These are phyloP conservation scores for Fraxinus albicans DNA, from an alignment of 305 asterid genomes.

Conservation along the genomic window DNA sequence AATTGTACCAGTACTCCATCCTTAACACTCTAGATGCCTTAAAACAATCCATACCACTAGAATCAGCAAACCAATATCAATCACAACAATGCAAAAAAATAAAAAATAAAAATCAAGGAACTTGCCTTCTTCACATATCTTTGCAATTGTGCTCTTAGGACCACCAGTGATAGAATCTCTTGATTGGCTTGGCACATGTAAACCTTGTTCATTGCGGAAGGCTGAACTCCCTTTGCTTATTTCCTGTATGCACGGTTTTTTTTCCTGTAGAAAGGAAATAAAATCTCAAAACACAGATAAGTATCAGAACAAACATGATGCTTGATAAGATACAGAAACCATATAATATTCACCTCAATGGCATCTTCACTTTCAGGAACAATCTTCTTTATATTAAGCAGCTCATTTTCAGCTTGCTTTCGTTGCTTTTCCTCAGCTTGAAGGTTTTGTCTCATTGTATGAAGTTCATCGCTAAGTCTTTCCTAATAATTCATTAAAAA, in stretches of 20 bases:
- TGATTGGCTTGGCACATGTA: conserved; percentile 44
- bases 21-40: background rate
- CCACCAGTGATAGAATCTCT: conserved; percentile 57
- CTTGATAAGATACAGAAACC: conserved; percentile 15
- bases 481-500: conserved; percentile 38
- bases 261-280: conserved; percentile 55
- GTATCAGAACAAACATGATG: conserved; percentile 8
- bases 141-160: conserved; percentile 77
- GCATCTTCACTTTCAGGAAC: conserved; percentile 87
- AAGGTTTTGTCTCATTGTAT: conserved; percentile 50
- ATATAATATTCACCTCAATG: conserved; percentile 60
- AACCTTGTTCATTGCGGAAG: conserved; percentile 27
- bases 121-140: conserved; percentile 92
- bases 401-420: conserved; percentile 71
- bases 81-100: background rate
- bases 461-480: conserved; percentile 50
- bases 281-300: conserved; percentile 3
- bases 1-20: background rate
- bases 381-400: conserved; percentile 50
- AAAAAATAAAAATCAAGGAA: conserved; percentile 5
- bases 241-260: conserved; percentile 57
- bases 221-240: conserved; percentile 44
- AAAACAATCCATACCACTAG: background rate
- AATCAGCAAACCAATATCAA: background rate
- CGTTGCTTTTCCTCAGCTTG: conserved; percentile 63